Conservation (phyloP, 306 rosid species). For the Prunus mongolica region DNA sequence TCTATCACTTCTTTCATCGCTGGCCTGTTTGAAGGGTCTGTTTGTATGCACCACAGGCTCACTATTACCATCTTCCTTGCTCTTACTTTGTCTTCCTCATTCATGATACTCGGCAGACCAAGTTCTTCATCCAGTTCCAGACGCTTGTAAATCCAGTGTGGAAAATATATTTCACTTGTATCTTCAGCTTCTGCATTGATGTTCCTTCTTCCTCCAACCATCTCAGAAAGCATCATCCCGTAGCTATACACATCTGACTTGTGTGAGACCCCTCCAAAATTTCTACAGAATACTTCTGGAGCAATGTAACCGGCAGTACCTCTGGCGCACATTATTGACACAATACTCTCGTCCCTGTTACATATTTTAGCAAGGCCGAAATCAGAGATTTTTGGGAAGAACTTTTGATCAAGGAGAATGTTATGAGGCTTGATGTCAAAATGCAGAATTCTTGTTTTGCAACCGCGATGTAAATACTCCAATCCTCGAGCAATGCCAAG, state of each 20-base stretch:
- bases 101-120: neutral
- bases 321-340: slow-evolving; percentile 28
- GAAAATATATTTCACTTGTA: no score
- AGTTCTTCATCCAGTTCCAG: no score
- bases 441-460: slow-evolving; percentile 42
- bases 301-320: slow-evolving; percentile 40
- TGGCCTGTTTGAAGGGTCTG: slow-evolving; percentile 6
- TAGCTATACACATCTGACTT: no score
- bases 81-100: slow-evolving; percentile 17
- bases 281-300: slow-evolving; percentile 16
- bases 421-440: slow-evolving; percentile 48
- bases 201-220: no score
- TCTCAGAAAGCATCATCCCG: no score
- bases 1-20: slow-evolving; percentile 24
- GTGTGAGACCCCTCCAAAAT: slow-evolving; percentile 34
- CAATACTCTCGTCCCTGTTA: slow-evolving; percentile 7
- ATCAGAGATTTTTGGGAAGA: slow-evolving; percentile 34
- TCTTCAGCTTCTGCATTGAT: no score
- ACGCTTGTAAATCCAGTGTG: no score
- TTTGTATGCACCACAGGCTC: slow-evolving; percentile 30
- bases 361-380: slow-evolving; percentile 47
- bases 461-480: slow-evolving; percentile 37
- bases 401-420: slow-evolving; percentile 13
- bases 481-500: slow-evolving; percentile 42
- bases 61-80: slow-evolving; percentile 23